phyloP scores from a whole-genome alignment of 495 filamentous ascomycete genomes.

The Lentithecium fluviatile region DNA sequence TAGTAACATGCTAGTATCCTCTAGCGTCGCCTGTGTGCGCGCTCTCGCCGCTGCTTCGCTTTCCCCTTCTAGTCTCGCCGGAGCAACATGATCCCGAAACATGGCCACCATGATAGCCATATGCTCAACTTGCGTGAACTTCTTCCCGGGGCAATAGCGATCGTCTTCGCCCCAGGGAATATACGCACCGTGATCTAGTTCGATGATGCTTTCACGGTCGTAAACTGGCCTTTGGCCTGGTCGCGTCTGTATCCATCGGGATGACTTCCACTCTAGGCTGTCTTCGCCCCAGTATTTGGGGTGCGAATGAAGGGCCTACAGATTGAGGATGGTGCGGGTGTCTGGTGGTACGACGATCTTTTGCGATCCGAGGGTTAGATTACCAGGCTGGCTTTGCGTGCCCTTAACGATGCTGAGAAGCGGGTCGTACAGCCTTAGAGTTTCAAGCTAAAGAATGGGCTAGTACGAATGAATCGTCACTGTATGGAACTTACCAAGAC shows the following conservation, averaged over 20 bases:
- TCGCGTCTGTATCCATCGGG: slow-evolving; percentile 34
- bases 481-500: too few species aligned
- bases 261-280: slow-evolving; percentile 41
- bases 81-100: slow-evolving; percentile 45
- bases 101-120: slow-evolving; percentile 35
- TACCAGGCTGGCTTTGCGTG: too few species aligned
- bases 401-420: slow-evolving; percentile 45
- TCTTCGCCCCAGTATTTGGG: slow-evolving; percentile 50
- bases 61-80: slow-evolving; percentile 39
- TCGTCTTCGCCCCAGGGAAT: too few species aligned
- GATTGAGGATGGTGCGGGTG: slow-evolving; percentile 42
- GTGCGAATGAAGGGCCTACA: slow-evolving; percentile 45
- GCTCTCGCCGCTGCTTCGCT: slow-evolving; percentile 37
- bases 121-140: slow-evolving; percentile 30
- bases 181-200: slow-evolving; percentile 8
- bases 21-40: slow-evolving; percentile 39
- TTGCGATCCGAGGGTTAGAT: too few species aligned
- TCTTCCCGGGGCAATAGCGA: too few species aligned
- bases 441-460: too few species aligned
- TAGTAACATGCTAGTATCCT: slow-evolving; percentile 42
- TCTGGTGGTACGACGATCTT: slow-evolving; percentile 41
- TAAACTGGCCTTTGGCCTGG: not conserved
- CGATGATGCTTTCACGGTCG: slow-evolving; percentile 12
- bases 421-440: slow-evolving; percentile 47
- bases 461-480: too few species aligned